Percentiles rank a stretch among this genome's conserved stretches.
These are phyloP conservation scores for Fusarium tricinctum DNA, from an alignment of 2,329 filamentous ascomycete species.

Conservation along the genomic window DNA sequence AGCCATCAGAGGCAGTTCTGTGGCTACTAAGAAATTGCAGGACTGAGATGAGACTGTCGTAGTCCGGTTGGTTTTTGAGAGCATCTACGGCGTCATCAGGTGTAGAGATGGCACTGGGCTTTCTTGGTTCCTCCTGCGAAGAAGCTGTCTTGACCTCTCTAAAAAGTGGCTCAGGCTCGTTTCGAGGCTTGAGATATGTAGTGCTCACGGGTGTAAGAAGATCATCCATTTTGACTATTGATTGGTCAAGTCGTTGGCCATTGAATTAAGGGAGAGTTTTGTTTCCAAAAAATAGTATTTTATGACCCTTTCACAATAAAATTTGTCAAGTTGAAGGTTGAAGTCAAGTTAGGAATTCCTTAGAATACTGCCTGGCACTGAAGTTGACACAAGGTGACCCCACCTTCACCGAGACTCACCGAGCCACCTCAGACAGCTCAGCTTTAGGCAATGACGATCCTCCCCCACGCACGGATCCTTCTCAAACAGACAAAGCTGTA, in stretches of 20 bases:
- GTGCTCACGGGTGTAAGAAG: conserved; percentile 69
- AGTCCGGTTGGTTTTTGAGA: conserved; percentile 73
- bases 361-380: background rate
- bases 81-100: conserved; percentile 69
- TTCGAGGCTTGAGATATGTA: conserved; percentile 60
- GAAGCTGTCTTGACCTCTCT: conserved; percentile 53
- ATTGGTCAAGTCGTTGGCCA: background rate
- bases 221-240: conserved; percentile 63
- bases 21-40: conserved; percentile 65
- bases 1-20: conserved; percentile 33
- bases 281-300: background rate
- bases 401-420: conserved; percentile 55
- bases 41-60: conserved; percentile 66
- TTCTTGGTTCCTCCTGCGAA: conserved; percentile 4
- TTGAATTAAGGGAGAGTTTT: background rate
- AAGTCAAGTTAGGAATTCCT: conserved; percentile 3
- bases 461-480: conserved; percentile 42
- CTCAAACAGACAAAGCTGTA: conserved; percentile 5
- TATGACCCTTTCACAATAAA: background rate
- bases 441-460: conserved; percentile 43
- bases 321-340: background rate
- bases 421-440: conserved; percentile 31
- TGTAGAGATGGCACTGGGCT: conserved; percentile 47
- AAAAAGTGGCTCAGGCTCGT: conserved; percentile 56
- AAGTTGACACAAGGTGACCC: conserved; percentile 40